phyloP scores from a whole-genome alignment of 139 green algal species.

The Pleodorina starrii region DNA sequence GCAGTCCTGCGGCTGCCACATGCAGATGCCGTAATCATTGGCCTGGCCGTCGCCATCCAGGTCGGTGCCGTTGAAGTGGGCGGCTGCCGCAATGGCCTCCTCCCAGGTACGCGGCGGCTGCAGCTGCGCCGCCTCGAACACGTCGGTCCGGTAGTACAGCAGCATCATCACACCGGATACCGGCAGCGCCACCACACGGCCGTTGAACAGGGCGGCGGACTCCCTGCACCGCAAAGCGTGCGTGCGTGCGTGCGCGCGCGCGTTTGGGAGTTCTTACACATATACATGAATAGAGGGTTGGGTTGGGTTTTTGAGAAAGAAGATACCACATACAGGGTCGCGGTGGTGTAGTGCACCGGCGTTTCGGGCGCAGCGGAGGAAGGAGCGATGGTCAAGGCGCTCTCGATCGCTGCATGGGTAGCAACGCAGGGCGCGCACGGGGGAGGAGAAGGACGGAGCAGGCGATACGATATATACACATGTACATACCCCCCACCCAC shows the following conservation, averaged over 20 bases:
- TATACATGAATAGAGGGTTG: not conserved
- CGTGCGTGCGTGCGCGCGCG: not conserved
- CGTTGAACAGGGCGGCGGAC: not conserved
- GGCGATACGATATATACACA: not conserved
- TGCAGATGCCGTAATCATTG: conserved; percentile 23
- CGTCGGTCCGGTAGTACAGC: conserved; percentile 9
- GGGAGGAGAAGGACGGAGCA: not conserved
- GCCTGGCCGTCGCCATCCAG: not conserved
- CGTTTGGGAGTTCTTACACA: not conserved
- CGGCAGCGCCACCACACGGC: not conserved
- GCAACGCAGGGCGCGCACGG: not conserved
- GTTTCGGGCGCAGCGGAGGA: not conserved
- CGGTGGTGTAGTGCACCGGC: not conserved
- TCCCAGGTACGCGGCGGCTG: conserved; percentile 22
- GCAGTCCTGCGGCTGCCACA: not conserved
- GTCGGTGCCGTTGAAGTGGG: conserved; percentile 10
- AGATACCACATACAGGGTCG: not conserved
- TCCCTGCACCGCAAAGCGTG: not conserved
- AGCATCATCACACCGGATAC: not conserved
- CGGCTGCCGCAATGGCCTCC: not conserved
- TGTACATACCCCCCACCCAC: not conserved
- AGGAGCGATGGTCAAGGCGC: not conserved
- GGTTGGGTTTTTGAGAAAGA: not conserved
- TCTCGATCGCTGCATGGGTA: not conserved
- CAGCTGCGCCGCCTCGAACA: not conserved